phyloP scores from a whole-genome alignment of 2,329 filamentous ascomycete genomes.

The Fusarium sp. region DNA sequence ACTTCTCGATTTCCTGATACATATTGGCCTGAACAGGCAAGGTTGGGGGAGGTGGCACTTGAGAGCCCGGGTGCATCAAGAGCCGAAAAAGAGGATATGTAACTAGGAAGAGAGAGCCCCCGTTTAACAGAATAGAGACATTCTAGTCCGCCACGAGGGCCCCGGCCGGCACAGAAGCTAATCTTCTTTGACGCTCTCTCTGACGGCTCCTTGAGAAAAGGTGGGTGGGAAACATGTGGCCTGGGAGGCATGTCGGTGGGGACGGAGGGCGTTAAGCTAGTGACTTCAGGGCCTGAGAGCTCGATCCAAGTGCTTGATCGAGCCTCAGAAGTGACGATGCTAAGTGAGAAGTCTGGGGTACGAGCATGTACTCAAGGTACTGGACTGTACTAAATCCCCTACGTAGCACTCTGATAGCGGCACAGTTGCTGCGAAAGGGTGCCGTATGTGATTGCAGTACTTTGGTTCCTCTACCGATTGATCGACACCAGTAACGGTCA shows the following conservation, averaged over 20 bases:
- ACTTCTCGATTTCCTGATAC: not conserved
- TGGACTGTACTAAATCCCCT: not conserved
- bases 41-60: not conserved
- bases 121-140: slow-evolving; percentile 16
- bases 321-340: slow-evolving; percentile 37
- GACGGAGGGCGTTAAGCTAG: slow-evolving; percentile 40
- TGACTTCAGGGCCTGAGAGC: slow-evolving; percentile 6
- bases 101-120: not conserved
- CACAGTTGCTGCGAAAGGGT: not conserved
- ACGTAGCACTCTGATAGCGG: not conserved
- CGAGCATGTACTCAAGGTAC: slow-evolving; percentile 1
- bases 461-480: not conserved
- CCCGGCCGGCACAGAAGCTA: not conserved
- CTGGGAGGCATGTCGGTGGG: slow-evolving; percentile 15
- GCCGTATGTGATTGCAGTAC: not conserved
- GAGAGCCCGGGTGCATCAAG: not conserved
- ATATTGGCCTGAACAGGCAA: slow-evolving; percentile 3
- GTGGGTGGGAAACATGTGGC: slow-evolving; percentile 16
- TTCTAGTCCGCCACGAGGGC: slow-evolving; percentile 22
- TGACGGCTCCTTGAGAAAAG: slow-evolving; percentile 12
- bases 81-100: not conserved
- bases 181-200: not conserved
- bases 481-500: not conserved
- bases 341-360: slow-evolving; percentile 26
- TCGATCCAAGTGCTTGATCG: slow-evolving; percentile 38